Evolutionary conservation across 2,329 filamentous ascomycete species (phyloP).

Genomic region (Pyrenochaeta sp.): DNA sequence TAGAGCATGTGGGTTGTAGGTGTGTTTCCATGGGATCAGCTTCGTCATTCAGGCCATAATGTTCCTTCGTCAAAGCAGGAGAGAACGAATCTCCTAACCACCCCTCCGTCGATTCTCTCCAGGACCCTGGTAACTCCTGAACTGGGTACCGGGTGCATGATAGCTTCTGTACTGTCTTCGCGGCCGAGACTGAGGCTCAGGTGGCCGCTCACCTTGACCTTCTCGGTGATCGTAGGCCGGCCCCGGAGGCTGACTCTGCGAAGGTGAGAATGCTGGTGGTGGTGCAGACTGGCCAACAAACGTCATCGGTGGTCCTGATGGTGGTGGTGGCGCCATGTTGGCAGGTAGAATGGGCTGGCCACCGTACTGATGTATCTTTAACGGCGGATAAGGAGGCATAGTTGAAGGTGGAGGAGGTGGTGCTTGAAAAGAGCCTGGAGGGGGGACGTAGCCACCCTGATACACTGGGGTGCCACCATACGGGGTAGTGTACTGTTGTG

Average conservation of each 20-base stretch:
- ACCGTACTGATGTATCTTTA: slow-evolving; percentile 51
- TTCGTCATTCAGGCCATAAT: neutral
- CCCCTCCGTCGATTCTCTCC: slow-evolving; percentile 34
- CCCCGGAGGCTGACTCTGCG: slow-evolving; percentile 25
- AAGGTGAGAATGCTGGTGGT: slow-evolving; percentile 28
- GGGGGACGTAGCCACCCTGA: slow-evolving; percentile 42
- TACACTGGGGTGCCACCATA: slow-evolving; percentile 34
- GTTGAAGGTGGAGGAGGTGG: slow-evolving; percentile 39
- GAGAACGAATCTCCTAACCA: slow-evolving; percentile 12
- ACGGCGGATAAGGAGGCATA: slow-evolving; percentile 37
- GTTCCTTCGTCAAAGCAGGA: neutral
- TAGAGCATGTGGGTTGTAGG: too few species aligned
- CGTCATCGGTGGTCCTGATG: slow-evolving; percentile 21
- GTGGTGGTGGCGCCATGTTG: slow-evolving; percentile 44
- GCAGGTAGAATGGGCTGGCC: slow-evolving; percentile 52
- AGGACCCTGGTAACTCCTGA: slow-evolving; percentile 44
- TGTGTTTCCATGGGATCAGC: neutral
- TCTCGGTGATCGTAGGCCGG: slow-evolving; percentile 35
- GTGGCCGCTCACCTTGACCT: slow-evolving; percentile 20
- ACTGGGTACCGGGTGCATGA: slow-evolving; percentile 46
- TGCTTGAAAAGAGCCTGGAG: slow-evolving; percentile 45
- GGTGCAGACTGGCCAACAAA: slow-evolving; percentile 21
- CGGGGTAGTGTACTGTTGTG: slow-evolving; percentile 58
- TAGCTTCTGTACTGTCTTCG: slow-evolving; percentile 42
- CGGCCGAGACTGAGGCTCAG: slow-evolving; percentile 36